Evolutionary conservation across 2,329 filamentous ascomycete species (phyloP), one percentile per base, ranked within the genome.

Genomic region (Grosmannia serpens): DNA sequence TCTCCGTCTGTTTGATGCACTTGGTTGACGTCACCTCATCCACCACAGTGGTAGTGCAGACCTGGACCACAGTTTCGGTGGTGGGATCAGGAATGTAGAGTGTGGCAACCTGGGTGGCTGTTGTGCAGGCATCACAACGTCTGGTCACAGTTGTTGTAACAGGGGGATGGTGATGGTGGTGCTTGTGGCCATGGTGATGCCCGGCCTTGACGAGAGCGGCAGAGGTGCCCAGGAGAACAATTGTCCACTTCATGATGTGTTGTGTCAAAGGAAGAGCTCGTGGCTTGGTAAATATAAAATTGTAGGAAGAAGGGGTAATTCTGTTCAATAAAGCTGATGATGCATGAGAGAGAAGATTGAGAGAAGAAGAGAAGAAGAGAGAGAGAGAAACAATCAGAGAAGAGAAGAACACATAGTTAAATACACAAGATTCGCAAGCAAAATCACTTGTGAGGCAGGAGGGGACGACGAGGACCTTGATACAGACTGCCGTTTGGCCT

Each of bases 211-310:
- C 51, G 17, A 64, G 20, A 31, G 60, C 57, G 33, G 62, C 47
- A 24, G 54, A 56, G 17, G 58, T 59, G n/a, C 61, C 52, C 20
- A 61, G 35, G 27, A 62, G n/a, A 20, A 64, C 41, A 6, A 61
- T 49, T 13, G 57, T 22, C 24, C 61, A 57, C 60, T 62, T 64
- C 62, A 64, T 64, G 54, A 41, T 59, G 61, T 17, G 41, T 46
- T 27, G 46, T n/a, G 31, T 9, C 41, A 56, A 29, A n/a, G 26
- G 9, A 27, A 20, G 26, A 35, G 22, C 31, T 44, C 46, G n/a
- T 31, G 29, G 33, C n/a, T 35, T 38, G 9, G 51, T 55, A 47
- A 50, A 51, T 35, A 31, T 11, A 13, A 50, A 29, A 55, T 58
- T 52, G 35, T 53, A 55, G 51, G 41, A 26, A 44, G 17, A 8